Evolutionary conservation across 176 grass and related monocot species (phyloP), one percentile per base, ranked within the genome.

Genomic region (Oryza officinalis): DNA sequence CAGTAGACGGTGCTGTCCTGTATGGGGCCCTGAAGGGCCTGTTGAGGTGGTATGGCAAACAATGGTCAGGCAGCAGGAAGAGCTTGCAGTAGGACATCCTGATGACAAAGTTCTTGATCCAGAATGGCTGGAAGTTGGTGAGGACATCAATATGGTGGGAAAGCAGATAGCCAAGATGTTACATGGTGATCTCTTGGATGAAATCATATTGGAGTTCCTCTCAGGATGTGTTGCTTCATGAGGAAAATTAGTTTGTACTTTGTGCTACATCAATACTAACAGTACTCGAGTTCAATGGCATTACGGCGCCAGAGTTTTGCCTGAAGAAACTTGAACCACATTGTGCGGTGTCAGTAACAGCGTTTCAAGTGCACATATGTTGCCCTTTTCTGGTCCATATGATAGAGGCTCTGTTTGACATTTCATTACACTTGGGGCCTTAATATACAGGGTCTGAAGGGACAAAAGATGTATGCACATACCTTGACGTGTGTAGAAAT

Each of bases 41-140:
- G 71, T 88, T 78, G 87, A 95, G 86, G 92, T 84, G 71, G 87
- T 87, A 65, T 88, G 87, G 85, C 87, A 92, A 41, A 81, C 38
- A 20, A 81, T 94, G 37, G 65, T 76, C 35, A 90, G 66, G 78
- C 85, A 75, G 77, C 66, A 50, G 59, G 65, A 92, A 80, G 85
- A 92, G 27, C 69, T 70, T 68, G 45, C 52, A 9, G 27, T 30
- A 35, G 76, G 38, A 41, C 10, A 84, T 71, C 85, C 75, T 13
- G 87, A 88, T 72, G 81, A 78, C 43, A 92, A 81, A 83, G 90
- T 92, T 80, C 76, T 95, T 43, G 87, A 92, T 84, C 1, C 71
- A 65, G 86, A 83, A 25, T 92, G 90, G 90, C 57, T 86, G 69
- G 50, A 92, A 74, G 41, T 84, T 44, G 83, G 67, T 18, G 77